These are phyloP conservation scores for Phytophthora litchii DNA, from an alignment of 352 stramenopile genomes.

Conservation along the genomic window DNA sequence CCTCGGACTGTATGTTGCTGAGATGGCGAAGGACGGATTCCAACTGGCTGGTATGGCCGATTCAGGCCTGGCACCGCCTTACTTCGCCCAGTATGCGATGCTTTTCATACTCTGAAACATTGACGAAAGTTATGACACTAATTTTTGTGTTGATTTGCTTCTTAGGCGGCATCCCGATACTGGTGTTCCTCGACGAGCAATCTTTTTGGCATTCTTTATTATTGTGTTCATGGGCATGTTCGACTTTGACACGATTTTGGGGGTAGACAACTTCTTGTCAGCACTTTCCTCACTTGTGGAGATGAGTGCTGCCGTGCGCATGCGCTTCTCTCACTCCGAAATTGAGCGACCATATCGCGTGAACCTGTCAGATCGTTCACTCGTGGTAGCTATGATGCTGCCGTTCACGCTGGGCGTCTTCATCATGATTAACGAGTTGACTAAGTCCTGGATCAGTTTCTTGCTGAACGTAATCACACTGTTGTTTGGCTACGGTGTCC, in stretches of 20 bases:
- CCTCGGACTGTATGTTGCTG: conserved; percentile 94
- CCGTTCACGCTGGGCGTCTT: conserved; percentile 60
- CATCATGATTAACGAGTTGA: conserved; percentile 82
- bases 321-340: conserved; percentile 78
- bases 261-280: conserved; percentile 83
- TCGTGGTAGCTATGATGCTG: conserved; percentile 66
- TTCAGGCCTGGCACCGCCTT: conserved; percentile 76
- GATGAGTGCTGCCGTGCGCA: conserved; percentile 75
- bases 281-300: conserved; percentile 76
- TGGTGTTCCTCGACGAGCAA: conserved; percentile 69
- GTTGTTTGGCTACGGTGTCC: conserved; percentile 50
- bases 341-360: conserved; percentile 79
- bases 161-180: conserved; percentile 57
- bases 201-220: conserved; percentile 76
- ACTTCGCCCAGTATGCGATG: conserved; percentile 71
- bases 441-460: conserved; percentile 77
- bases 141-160: conserved; percentile 2
- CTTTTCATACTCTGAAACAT: background rate
- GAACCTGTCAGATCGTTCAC: conserved; percentile 62
- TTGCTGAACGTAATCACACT: conserved; percentile 61
- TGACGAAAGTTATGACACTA: background rate
- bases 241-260: conserved; percentile 83
- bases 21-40: conserved; percentile 95
- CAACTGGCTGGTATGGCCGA: conserved; percentile 87
- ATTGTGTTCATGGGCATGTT: conserved; percentile 83